phyloP scores from a whole-genome alignment of 345 rosid species.

The Camelina hispida region DNA sequence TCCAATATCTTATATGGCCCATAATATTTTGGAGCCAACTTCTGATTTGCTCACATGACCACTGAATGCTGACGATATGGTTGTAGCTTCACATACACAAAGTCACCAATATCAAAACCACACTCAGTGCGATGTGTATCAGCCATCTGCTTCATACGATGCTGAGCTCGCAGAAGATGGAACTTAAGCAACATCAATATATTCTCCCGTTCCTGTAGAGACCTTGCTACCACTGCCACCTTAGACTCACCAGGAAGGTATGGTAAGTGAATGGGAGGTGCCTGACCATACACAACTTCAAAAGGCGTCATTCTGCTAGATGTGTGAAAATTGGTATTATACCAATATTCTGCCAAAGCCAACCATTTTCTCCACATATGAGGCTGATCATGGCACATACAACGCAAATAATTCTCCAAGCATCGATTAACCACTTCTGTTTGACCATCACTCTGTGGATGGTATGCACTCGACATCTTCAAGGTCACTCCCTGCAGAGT shows the following conservation, averaged over 20 bases:
- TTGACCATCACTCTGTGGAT: background rate
- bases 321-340: background rate
- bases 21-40: background rate
- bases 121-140: background rate
- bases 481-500: too few relatives aligned
- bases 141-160: background rate
- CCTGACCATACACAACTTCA: background rate
- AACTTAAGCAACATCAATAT: background rate
- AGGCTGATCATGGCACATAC: background rate
- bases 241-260: background rate
- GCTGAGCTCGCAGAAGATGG: background rate
- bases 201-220: background rate
- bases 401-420: background rate
- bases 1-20: background rate
- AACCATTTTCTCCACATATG: background rate
- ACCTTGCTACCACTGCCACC: background rate
- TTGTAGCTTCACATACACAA: background rate
- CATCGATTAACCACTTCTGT: background rate
- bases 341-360: background rate
- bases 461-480: background rate
- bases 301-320: background rate
- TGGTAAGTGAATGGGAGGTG: background rate
- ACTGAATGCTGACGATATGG: background rate
- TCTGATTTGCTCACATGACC: background rate
- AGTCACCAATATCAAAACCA: background rate